Base-by-base conservation (phyloP, 2,329 filamentous ascomycete species). In the Botrytis galanthina region DNA sequence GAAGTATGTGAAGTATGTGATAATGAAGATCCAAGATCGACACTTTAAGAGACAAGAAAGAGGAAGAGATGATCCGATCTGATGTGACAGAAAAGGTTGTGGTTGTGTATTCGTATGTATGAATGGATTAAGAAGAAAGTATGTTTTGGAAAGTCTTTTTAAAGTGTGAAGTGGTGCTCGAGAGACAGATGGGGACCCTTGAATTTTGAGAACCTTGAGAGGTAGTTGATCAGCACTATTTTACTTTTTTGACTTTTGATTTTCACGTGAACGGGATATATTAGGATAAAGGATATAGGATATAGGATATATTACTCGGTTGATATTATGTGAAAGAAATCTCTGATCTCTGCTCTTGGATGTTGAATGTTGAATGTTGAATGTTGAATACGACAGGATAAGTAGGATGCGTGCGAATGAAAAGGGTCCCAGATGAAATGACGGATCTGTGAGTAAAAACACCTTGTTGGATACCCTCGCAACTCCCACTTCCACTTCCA, bases 391-490 rank as follows among this genome's bases (percentile, higher is more conserved):
- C 8, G 48, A 14, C 6, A 6, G 10, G n/a, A n/a, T n/a, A n/a
- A n/a, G 12, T 14, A n/a, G 0, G 26, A 51, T 51, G 26, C 26
- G 48, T 51, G 10, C 26, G 22, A 39, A 61, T 61, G 16, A 46
- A 48, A 64, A 64, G 48, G 12, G n/a, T n/a, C 26, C 14, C 14
- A n/a, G 26, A 61, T 39, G 26, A 48, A 48, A 48, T 35, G 29
- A 61, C n/a, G 26, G 32, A 46, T 14, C 18, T 20, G 62, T 48
- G 14, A 48, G 48, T 16, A 16, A 42, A 70, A 60, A 37, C 35
- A 70, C 67, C 67, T 70, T 70, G 67, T 32, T 70, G 67, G 67
- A 59, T 70, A 70, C 29, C 29, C 35, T 4, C 22, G 4, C 46
- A 4, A 26, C 46, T 26, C 9, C 22, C 22, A 51, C 26, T 51